These are phyloP conservation scores for Saccharomyces hybrid DNA, from an alignment of 1,139 yeast genomes.

Conservation along the genomic window DNA sequence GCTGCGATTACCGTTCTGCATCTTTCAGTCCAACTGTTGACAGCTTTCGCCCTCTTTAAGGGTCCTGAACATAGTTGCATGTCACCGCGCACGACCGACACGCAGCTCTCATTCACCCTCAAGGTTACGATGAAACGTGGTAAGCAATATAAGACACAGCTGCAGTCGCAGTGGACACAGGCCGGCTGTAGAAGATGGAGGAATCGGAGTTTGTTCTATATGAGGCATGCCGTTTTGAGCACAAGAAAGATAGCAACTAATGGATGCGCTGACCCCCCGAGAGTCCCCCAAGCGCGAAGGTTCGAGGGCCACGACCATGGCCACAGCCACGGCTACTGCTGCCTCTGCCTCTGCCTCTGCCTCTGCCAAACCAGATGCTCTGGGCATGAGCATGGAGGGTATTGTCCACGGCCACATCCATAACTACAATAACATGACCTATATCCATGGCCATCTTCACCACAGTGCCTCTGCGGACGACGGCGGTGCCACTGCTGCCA, in stretches of 20 bases:
- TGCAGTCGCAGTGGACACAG: not conserved
- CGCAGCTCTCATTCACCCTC: not conserved
- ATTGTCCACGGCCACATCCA: slow-evolving; percentile 65
- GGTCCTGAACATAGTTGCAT: not conserved
- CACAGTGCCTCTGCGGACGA: slow-evolving; percentile 17
- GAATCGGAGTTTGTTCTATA: not conserved
- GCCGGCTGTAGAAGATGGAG: not conserved
- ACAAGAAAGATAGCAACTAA: not conserved
- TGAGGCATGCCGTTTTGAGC: not conserved
- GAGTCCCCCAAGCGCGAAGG: not conserved
- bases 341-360: no score
- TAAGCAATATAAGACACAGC: not conserved
- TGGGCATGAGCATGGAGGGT: slow-evolving; percentile 33
- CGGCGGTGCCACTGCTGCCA: not conserved
- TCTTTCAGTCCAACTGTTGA: not conserved
- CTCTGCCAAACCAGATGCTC: not conserved
- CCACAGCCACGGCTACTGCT: not conserved
- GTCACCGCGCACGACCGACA: not conserved
- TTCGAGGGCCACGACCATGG: slow-evolving; percentile 4
- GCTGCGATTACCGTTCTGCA: not conserved
- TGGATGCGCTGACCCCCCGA: not conserved
- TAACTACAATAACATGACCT: slow-evolving; percentile 54
- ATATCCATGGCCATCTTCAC: slow-evolving; percentile 64
- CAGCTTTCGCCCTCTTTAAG: not conserved
- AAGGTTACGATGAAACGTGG: not conserved